Evolutionary conservation across 225 moss, liverwort and hornwort genomes (phyloP), one percentile per base, ranked within the genome.

Genomic region (Antitrichia curtipendula): DNA sequence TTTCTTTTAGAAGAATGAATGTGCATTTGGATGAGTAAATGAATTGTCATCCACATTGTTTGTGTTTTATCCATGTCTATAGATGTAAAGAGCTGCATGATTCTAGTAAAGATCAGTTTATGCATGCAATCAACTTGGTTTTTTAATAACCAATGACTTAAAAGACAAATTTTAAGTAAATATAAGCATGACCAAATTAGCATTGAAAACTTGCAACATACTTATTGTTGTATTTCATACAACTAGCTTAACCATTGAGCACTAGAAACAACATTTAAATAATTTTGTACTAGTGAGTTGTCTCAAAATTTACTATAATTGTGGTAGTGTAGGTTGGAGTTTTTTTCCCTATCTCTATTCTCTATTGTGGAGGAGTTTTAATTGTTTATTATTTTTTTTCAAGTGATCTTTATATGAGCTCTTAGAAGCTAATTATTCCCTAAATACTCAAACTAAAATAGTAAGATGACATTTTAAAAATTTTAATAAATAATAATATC

Each of bases 381-480:
- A 18, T 47, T 47, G 4, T 47, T 18, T 45, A 3, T 29, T 10
- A 4, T 0, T 2, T 1, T 25, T 41, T 4, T 4, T 24, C 5
- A 70, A 70, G 15, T 70, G 2, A 25, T 8, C 1, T 27, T 70
- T 16, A 41, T 70, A 16, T 43, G 2, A 27, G 9, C 9, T 41
- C 2, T 41, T 16, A 9, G 5, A 1, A 9, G 9, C 3, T 70
- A 16, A 31, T 47, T 73, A 29, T 5, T 29, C 29, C 31, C 5
- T 18, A 0, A 28, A 1, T 31, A 11, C 2, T 31, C 10, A 73
- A 47, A 47, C 11, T 6, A 47, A 72, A 47, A 10, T 11, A 72
- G 0, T 24, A 41, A 25, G 1, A 25, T 0, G 0, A 70, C 0
- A 25, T 2, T 40, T 24, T 8, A 12, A 23, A 22, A 69, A 40